Base-by-base conservation (phyloP, 1,139 yeast genomes). In the Pichia sp. region DNA sequence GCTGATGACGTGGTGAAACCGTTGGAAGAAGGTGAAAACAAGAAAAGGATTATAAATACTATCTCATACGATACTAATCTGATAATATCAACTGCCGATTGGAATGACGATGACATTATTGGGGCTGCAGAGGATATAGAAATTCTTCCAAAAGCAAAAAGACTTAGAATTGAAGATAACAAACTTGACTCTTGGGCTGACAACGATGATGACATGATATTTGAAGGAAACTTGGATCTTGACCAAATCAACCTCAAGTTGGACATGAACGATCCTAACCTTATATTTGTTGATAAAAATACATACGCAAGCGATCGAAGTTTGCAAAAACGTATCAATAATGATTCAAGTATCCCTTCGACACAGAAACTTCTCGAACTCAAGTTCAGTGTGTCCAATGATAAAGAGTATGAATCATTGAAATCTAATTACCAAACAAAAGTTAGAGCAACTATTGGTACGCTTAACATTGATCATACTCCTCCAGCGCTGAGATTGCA, bases 381-480 rank as follows among this genome's bases (percentile, higher is more conserved):
- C 61, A 82, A 82, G 61, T 92, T 87, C 71, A 87, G 89, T 67
- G 78, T 92, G 43, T 90, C 97, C 8, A 95, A 95, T 69, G 99
- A 95, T 69, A 78, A 81, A 47, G 88, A 87, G 49, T 95, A 95
- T 68, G 96, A 89, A 57, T 72, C 86, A 56, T 75, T 95, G 64
- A 87, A 87, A 66, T 87, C 84, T 59, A 92, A 90, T 63, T 90
- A 92, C 68, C 95, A 90, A 67, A 85, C 96, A 49, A 92, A 90
- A 73, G 90, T 93, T 41, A 84, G 99, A 69, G 85, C 96, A 5
- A 95, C 96, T 23, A 85, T 95, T 65, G 96, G 98, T 55, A 90
- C 93, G 62, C 76, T 95, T 60, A 85, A 81, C 55, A 90, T 95
- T 58, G 99, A 95, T 64, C 99, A 95, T 70, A 82, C 97, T 0